phyloP scores from a whole-genome alignment of 2,329 filamentous ascomycete species.

The Rhinocladiella mackenziei region DNA sequence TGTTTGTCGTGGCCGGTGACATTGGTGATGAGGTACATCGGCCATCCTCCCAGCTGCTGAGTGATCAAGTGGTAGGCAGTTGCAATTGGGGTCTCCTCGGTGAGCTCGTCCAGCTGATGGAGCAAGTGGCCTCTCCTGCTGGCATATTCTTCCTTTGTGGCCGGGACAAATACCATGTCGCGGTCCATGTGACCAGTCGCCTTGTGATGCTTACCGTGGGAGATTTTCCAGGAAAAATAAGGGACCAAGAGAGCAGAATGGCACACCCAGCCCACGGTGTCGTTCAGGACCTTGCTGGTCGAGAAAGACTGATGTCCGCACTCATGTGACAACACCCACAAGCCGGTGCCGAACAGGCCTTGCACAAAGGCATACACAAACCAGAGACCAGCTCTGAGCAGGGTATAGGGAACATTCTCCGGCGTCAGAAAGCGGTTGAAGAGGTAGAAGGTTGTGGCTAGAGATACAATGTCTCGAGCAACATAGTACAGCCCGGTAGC shows the following conservation, averaged over 20 bases:
- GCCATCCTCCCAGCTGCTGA: constrained; percentile 93
- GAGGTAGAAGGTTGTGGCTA: constrained; percentile 75
- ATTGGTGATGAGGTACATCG: constrained; percentile 83
- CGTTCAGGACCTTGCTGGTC: constrained; percentile 82
- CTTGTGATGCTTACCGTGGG: constrained; percentile 99
- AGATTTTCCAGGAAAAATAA: constrained; percentile 99
- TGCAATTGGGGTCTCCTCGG: constrained; percentile 87
- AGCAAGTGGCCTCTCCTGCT: constrained; percentile 66
- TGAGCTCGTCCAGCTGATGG: constrained; percentile 82
- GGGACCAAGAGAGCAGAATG: constrained; percentile 88
- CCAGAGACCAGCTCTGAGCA: constrained; percentile 63
- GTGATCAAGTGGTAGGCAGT: constrained; percentile 69
- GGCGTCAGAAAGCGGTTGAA: constrained; percentile 89
- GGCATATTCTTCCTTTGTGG: constrained; percentile 78
- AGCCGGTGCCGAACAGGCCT: constrained; percentile 85
- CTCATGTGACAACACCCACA: constrained; percentile 97
- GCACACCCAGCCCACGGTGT: constrained; percentile 84
- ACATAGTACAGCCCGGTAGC: constrained; percentile 75
- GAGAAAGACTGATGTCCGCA: constrained; percentile 98
- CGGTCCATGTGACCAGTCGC: constrained; percentile 94
- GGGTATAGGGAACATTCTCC: constrained; percentile 68
- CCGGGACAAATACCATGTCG: constrained; percentile 98
- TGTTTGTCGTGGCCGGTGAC: constrained; percentile 96
- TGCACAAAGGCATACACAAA: constrained; percentile 73
- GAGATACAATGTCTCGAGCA: constrained; percentile 68